Percentiles rank a stretch among this genome's conserved stretches.
These are phyloP conservation scores for Trichosporon sp. DNA, from an alignment of 1,284 basidiomycete species.

Conservation along the genomic window DNA sequence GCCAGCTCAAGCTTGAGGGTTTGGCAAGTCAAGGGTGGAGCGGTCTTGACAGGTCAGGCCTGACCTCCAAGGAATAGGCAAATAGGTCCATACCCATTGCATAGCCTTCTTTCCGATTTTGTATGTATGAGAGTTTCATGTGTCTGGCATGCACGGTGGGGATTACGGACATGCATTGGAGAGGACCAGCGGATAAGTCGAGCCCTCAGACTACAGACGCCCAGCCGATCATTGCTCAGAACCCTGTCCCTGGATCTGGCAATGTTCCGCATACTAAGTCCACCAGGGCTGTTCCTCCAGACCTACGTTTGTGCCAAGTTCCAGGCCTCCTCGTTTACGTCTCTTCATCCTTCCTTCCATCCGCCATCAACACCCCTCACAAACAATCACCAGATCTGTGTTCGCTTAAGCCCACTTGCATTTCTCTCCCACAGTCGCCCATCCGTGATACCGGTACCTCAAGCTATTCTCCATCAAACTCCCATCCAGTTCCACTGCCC, in stretches of 20 bases:
- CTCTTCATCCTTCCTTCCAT: background rate
- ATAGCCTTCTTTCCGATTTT: background rate
- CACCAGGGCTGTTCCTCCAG: background rate
- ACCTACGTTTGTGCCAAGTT: background rate
- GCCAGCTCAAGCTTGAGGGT: slow-evolving; percentile 22
- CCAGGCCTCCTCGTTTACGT: slow-evolving; percentile 10
- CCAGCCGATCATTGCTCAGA: background rate
- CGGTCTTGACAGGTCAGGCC: background rate
- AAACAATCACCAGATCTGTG: background rate
- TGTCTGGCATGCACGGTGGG: background rate
- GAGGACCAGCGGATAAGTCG: too few relatives aligned
- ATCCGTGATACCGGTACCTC: background rate
- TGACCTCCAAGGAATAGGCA: background rate
- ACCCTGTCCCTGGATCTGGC: background rate
- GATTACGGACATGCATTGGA: too few relatives aligned
- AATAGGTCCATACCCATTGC: background rate
- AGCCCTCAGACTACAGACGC: background rate
- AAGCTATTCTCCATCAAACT: background rate
- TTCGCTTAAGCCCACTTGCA: background rate
- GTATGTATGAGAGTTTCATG: background rate
- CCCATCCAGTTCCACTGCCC: too few relatives aligned
- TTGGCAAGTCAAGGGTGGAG: slow-evolving; percentile 5
- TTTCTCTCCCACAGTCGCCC: background rate
- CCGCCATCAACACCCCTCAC: background rate
- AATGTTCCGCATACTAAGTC: too few relatives aligned